phyloP scores from a whole-genome alignment of 331 rosid species.

The Malus hybrid region DNA sequence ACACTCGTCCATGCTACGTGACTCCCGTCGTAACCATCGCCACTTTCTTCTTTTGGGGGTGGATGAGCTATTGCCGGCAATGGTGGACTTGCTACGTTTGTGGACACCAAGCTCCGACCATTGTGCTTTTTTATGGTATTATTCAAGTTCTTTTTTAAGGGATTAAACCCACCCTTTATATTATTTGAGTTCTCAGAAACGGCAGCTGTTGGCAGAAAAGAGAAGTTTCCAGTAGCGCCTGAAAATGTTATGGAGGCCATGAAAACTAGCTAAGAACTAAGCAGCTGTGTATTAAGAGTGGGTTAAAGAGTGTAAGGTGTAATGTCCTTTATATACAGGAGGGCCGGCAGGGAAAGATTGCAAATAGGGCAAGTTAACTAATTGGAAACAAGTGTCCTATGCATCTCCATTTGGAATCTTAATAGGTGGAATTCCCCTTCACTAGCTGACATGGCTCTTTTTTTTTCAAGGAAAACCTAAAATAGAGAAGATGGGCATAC shows the following conservation, averaged over 20 bases:
- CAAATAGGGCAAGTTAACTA: background rate
- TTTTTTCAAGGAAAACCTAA: too few species aligned
- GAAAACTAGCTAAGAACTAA: background rate
- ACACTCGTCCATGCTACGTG: constrained; percentile 95
- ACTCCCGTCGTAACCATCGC: constrained; percentile 3
- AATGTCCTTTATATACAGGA: constrained; percentile 31
- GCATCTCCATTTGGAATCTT: constrained; percentile 41
- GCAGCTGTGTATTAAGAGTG: background rate
- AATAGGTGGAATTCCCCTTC: constrained; percentile 39
- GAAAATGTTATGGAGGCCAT: constrained; percentile 37
- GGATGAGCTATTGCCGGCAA: constrained; percentile 20
- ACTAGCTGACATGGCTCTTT: constrained; percentile 36
- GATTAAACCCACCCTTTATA: background rate
- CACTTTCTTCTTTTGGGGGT: constrained; percentile 3
- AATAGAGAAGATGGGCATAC: too few species aligned
- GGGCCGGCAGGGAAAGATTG: background rate
- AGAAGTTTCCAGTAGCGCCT: constrained; percentile 9
- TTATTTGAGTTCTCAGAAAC: constrained; percentile 1
- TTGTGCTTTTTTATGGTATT: background rate
- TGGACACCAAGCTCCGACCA: constrained; percentile 21
- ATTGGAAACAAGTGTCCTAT: background rate
- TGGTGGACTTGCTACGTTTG: constrained; percentile 48
- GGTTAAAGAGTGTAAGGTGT: constrained; percentile 1
- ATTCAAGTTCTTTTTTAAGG: background rate
- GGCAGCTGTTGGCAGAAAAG: constrained; percentile 14